A percentile compares a stretch with the other conserved stretches of the same genome.
These are phyloP conservation scores for Plasmodium reichenowi DNA, from an alignment of 169 alveolate species.

Conservation along the genomic window DNA sequence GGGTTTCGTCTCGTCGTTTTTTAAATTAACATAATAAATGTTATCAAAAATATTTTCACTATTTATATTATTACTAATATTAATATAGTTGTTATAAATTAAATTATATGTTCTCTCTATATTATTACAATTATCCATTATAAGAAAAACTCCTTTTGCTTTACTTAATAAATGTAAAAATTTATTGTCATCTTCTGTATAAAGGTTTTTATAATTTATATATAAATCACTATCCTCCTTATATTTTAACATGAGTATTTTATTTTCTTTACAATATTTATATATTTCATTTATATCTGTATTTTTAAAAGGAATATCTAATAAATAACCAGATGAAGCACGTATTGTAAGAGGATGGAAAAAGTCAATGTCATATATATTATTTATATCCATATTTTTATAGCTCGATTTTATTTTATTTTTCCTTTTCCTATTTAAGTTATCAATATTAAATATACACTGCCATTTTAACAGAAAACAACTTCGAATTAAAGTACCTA, in stretches of 20 bases:
- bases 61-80: background rate
- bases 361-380: slow-evolving; percentile 44
- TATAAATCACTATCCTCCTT: slow-evolving; percentile 17
- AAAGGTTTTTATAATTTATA: slow-evolving; percentile 20
- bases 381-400: slow-evolving; percentile 27
- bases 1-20: slow-evolving; percentile 8
- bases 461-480: slow-evolving; percentile 73
- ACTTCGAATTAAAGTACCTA: slow-evolving; percentile 68
- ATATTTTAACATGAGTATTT: slow-evolving; percentile 58
- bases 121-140: slow-evolving; percentile 67
- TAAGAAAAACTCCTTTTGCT: slow-evolving; percentile 73
- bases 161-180: slow-evolving; percentile 41
- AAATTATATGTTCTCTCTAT: slow-evolving; percentile 37
- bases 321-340: slow-evolving; percentile 56
- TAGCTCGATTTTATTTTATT: background rate
- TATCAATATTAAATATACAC: slow-evolving; percentile 41
- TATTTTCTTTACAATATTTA: slow-evolving; percentile 46
- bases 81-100: slow-evolving; percentile 15
- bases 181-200: slow-evolving; percentile 16
- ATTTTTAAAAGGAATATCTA: slow-evolving; percentile 63
- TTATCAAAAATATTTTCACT: slow-evolving; percentile 28
- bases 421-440: slow-evolving; percentile 7
- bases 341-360: slow-evolving; percentile 68
- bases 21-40: slow-evolving; percentile 53
- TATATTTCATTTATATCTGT: slow-evolving; percentile 27